Evolutionary conservation across 108 stramenopile species (phyloP), one percentile per base, ranked within the genome.

Genomic region (Cyclotella choctawhatcheeana): DNA sequence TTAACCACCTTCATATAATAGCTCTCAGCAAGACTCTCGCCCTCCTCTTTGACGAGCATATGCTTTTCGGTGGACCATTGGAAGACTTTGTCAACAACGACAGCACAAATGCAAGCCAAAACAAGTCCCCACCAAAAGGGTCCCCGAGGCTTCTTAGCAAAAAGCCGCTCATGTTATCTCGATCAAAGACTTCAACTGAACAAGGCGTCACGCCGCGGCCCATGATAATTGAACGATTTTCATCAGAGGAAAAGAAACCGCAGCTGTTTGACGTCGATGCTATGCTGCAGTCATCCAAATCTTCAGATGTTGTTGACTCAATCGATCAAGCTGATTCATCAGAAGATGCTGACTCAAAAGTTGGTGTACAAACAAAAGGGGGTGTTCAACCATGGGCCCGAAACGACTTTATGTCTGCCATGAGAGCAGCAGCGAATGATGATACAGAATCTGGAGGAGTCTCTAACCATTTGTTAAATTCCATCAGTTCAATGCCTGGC

Each of bases 41-140:
- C 0, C 53, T 91, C 34, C 62, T 89, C 1, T 90, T 92, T 68
- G 92, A 95, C 61, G 94, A 95, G 59, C 44, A 40, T 52, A 32
- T 53, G 30, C 60, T 81, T 37, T 70, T 81, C 7, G 69, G 56
- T 7, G 80, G 80, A 3, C 67, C 73, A 25, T 58, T 81, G 31
- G 80, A 81, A 53, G 44, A 70, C 13, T 32, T 43, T 60, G 40
- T 50, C 8, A 22, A 34, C 26, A 35, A 40, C 4, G 59, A 44
- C 20, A 32, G 20, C 47, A 16, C 35, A 16, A 21, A 6, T 31
- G 3, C 37, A 22, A 44, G 20, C 29, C 47, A 52, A 12, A 51
- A 18, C 32, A 80, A 63, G 52, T 21, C 66, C 31, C 67, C 72
- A 1, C 26, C 47, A 44, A 64, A 52, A 35, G 66, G 7, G 8